Percentiles rank a stretch among this genome's conserved stretches.
phyloP scores from a whole-genome alignment of 331 rosid species.

The Acacia concinna region DNA sequence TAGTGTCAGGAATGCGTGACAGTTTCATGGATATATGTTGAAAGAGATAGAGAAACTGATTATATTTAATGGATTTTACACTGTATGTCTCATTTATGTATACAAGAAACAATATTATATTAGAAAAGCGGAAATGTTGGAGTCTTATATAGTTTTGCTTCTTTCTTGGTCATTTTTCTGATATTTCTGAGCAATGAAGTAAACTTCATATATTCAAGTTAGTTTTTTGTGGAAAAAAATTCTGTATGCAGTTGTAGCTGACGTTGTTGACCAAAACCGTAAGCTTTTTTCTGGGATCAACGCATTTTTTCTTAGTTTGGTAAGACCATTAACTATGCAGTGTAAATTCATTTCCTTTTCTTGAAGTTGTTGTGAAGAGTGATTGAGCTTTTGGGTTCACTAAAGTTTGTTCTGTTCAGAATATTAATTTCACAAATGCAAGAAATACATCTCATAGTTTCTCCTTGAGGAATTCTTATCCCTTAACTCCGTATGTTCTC shows the following conservation, averaged over 20 bases:
- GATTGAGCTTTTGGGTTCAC: not conserved
- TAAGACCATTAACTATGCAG: constrained; percentile 42
- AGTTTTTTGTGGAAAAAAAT: constrained; percentile 25
- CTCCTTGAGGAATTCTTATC: not conserved
- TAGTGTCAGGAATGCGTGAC: not conserved
- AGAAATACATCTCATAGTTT: not conserved
- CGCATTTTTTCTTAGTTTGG: constrained; percentile 77
- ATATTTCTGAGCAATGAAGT: not conserved
- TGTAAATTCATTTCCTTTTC: constrained; percentile 26
- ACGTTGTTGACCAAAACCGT: constrained; percentile 76
- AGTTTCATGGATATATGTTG: not conserved
- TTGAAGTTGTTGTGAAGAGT: constrained; percentile 7
- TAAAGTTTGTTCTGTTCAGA: not conserved
- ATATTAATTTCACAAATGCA: constrained; percentile 10
- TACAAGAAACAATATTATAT: not conserved
- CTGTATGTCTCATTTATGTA: not conserved
- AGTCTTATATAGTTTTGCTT: not conserved
- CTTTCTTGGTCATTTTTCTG: not conserved
- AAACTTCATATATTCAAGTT: constrained; percentile 12
- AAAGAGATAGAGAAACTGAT: not conserved
- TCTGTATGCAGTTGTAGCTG: constrained; percentile 58
- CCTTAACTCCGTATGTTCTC: not conserved
- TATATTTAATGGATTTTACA: not conserved
- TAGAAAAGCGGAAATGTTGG: not conserved
- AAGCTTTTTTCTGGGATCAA: constrained; percentile 61